Conservation (phyloP, 805 yeast genomes). For the Pichia exigua region DNA sequence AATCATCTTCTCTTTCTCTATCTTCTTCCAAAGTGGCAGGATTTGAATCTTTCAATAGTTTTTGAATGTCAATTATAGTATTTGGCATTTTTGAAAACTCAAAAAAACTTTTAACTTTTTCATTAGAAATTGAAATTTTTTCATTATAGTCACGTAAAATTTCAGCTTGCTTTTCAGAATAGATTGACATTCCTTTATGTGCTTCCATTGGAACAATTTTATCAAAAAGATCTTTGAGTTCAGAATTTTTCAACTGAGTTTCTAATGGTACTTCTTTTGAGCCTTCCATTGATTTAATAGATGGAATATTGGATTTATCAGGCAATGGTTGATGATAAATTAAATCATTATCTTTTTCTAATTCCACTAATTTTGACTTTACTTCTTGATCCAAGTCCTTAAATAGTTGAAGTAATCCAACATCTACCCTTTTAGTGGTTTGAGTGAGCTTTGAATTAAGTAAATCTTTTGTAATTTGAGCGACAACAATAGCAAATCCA, state of each 20-base stretch:
- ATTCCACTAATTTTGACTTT: background rate
- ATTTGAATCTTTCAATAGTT: constrained; percentile 14
- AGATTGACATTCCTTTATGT: constrained; percentile 78
- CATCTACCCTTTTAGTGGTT: background rate
- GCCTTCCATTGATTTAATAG: constrained; percentile 61
- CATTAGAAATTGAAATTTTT: constrained; percentile 65
- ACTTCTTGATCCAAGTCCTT: background rate
- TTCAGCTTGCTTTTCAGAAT: constrained; percentile 84
- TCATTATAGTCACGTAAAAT: constrained; percentile 69
- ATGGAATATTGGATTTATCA: constrained; percentile 47
- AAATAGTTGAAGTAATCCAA: background rate
- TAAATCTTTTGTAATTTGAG: constrained; percentile 32
- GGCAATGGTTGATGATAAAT: constrained; percentile 81
- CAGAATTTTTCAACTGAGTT: constrained; percentile 39
- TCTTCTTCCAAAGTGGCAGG: constrained; percentile 12
- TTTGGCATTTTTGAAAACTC: constrained; percentile 75
- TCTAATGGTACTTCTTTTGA: constrained; percentile 51
- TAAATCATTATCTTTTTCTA: constrained; percentile 72
- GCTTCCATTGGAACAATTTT: constrained; percentile 80
- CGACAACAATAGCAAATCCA: constrained; percentile 71
- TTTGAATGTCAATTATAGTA: constrained; percentile 47
- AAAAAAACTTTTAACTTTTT: constrained; percentile 68
- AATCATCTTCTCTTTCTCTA: constrained; percentile 27
- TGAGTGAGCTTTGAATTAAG: background rate
- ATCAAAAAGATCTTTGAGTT: constrained; percentile 55